Evolutionary conservation across 208 protist genomes (phyloP).

Genomic region (Herpetomonas tarakana): DNA sequence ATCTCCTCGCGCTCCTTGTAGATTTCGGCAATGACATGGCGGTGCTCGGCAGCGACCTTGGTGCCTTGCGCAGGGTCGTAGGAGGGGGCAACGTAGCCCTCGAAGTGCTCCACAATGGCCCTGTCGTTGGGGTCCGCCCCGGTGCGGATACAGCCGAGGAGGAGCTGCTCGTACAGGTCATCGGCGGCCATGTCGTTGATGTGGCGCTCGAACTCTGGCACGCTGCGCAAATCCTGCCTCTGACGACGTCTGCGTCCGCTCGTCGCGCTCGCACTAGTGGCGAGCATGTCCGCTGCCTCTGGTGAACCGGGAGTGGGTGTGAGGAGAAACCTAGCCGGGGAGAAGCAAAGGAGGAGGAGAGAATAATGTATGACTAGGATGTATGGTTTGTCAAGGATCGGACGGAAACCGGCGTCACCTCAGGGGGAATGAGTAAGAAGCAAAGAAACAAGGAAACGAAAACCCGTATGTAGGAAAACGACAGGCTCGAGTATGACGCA

Average conservation of each 20-base stretch:
- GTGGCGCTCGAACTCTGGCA: conserved; percentile 52
- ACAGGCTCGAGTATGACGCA: too few relatives aligned
- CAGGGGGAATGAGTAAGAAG: too few relatives aligned
- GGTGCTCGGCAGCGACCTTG: conserved; percentile 33
- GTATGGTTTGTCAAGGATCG: too few relatives aligned
- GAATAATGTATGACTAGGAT: too few relatives aligned
- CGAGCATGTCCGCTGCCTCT: too few relatives aligned
- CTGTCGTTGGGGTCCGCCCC: conserved; percentile 68
- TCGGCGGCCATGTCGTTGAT: conserved; percentile 70
- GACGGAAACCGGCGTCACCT: too few relatives aligned
- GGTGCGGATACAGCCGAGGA: conserved; percentile 63
- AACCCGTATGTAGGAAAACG: too few relatives aligned
- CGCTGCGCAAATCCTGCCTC: conserved; percentile 68
- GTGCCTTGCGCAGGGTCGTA: conserved; percentile 47
- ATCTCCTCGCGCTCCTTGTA: conserved; percentile 59
- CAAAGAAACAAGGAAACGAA: too few relatives aligned
- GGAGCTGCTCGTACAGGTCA: conserved; percentile 81
- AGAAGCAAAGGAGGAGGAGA: too few relatives aligned
- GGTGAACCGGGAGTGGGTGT: too few relatives aligned
- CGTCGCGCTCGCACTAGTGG: too few relatives aligned
- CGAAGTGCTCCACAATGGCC: conserved; percentile 47
- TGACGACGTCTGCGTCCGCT: conserved; percentile 26
- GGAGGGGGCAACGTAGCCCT: conserved; percentile 62
- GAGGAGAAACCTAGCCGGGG: too few relatives aligned
- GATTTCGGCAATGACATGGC: conserved; percentile 34